Conservation (phyloP, 2,329 filamentous ascomycete genomes). For the Ceratocystis papillata region DNA sequence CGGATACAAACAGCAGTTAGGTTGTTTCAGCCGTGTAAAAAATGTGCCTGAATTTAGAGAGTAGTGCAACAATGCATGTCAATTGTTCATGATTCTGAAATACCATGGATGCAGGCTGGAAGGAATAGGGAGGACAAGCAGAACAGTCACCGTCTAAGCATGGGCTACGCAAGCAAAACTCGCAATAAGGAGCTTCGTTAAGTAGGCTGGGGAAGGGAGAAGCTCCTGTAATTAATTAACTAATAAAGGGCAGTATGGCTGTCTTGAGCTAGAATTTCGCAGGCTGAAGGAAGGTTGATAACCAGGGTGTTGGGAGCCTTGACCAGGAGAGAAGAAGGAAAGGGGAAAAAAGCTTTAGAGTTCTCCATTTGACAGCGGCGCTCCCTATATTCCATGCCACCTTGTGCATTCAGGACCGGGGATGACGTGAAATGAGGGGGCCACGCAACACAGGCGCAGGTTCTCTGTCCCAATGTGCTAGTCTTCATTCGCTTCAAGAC, state of each 20-base stretch:
- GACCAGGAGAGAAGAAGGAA: background rate
- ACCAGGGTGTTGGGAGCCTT: background rate
- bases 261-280: background rate
- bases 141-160: background rate
- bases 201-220: background rate
- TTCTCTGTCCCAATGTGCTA: background rate
- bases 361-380: background rate
- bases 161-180: slow-evolving; percentile 4
- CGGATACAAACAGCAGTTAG: too few relatives aligned
- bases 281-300: background rate
- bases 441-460: background rate
- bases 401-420: background rate
- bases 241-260: slow-evolving; percentile 3
- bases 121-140: background rate
- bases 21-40: background rate
- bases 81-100: background rate
- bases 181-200: background rate
- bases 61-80: background rate
- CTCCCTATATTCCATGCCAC: background rate
- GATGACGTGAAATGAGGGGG: background rate
- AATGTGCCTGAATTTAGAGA: background rate
- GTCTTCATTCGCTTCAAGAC: background rate
- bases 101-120: background rate
- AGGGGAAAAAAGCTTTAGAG: slow-evolving; percentile 2
- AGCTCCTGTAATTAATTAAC: background rate